These are phyloP conservation scores for Colletotrichum chrysophilum DNA, from an alignment of 2,329 filamentous ascomycete genomes.

Conservation along the genomic window DNA sequence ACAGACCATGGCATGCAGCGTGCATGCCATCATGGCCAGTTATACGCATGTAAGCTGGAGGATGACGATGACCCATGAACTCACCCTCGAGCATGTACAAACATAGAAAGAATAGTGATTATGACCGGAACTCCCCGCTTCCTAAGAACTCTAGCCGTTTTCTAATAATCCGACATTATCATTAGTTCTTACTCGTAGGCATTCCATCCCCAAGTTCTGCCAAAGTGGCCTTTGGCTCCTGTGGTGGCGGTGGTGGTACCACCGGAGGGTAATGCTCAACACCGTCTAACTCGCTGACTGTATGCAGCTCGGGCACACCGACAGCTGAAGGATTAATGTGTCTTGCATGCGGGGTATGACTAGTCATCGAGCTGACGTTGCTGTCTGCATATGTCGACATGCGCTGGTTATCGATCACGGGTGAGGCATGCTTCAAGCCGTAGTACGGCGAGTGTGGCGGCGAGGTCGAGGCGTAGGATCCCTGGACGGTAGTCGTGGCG, in stretches of 20 bases:
- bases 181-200: neutral
- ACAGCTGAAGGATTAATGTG: neutral
- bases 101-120: neutral
- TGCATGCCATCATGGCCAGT: neutral
- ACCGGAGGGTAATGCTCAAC: neutral
- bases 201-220: slow-evolving; percentile 6
- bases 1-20: neutral
- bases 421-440: neutral
- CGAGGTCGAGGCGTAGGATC: neutral
- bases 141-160: neutral
- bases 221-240: neutral
- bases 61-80: neutral
- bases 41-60: neutral
- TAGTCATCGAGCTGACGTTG: slow-evolving; percentile 8
- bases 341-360: neutral
- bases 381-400: slow-evolving; percentile 1
- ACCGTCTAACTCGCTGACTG: slow-evolving; percentile 12
- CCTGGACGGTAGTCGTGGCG: neutral
- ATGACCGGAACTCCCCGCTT: neutral
- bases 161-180: neutral
- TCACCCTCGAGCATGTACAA: neutral
- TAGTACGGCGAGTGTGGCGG: slow-evolving; percentile 13
- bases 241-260: neutral
- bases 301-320: neutral
- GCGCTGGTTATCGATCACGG: neutral